Base-by-base conservation (phyloP, 2,329 filamentous ascomycete species). In the Stagonosporopsis chrysanthemi region DNA sequence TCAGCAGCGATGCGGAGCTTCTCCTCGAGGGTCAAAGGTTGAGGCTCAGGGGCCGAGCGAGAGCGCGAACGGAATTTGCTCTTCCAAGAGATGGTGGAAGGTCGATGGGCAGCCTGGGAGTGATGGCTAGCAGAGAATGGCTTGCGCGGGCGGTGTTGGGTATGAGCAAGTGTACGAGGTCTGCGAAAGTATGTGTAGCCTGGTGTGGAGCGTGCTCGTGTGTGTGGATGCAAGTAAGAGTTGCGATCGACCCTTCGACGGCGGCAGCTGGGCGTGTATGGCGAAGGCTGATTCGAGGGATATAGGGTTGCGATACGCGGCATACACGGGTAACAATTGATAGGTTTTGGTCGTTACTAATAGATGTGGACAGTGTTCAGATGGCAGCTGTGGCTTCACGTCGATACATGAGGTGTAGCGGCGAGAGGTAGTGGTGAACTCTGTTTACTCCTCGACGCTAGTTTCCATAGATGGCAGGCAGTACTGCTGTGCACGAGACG, bases 261-360 rank as follows among this genome's bases (percentile, higher is more conserved):
- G 24, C 24, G 54, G 24, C 19, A 28, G 22, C 38, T 36, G 26
- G 46, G 15, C n/a, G 24, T n/a, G 24, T 22, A 28, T 28, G 48
- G 43, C 43, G 48, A 48, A 43, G 43, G 38, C 12, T 52, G 31
- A 22, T 26, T 15, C 4, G 38, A 33, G 31, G 54, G 39, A 9
- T 52, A 33, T 35, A 57, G 31, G 33, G 54, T 44, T 42, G 43
- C 48, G 26, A 52, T 48, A 15, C 39, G 43, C 38, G 54, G 54
- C 48, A 52, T 57, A 23, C 43, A 57, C 38, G 23, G 17, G 17
- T 36, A 12, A 19, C 40, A 19, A 4, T 4, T 39, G 19, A 24
- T 44, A 57, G 48, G 43, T 44, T n/a, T 29, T 15, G 5, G 22
- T 47, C 17, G 31, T 12, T 43, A 44, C 19, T 3, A 40, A 44